phyloP scores from a whole-genome alignment of 805 yeast genomes.

The Wickerhamomyces sydowiorum region DNA sequence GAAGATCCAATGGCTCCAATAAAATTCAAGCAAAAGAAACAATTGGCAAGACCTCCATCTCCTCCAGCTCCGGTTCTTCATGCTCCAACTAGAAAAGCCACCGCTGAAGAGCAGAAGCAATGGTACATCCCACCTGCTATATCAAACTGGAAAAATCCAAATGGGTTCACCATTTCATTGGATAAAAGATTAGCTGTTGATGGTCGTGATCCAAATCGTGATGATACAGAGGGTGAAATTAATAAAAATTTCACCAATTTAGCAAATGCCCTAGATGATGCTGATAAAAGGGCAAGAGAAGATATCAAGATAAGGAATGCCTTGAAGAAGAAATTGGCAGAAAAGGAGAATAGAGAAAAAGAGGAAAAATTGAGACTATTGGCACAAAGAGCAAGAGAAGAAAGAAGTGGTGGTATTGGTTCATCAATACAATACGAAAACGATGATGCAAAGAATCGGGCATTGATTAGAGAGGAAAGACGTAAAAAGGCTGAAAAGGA shows the following conservation, averaged over 20 bases:
- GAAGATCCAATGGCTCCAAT: slow-evolving; percentile 88
- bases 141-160: slow-evolving; percentile 93
- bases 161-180: slow-evolving; percentile 77
- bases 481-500: slow-evolving; percentile 43
- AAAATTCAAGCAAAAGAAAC: slow-evolving; percentile 58
- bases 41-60: slow-evolving; percentile 64
- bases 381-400: slow-evolving; percentile 43
- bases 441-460: slow-evolving; percentile 27
- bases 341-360: slow-evolving; percentile 40
- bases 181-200: slow-evolving; percentile 66
- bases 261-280: slow-evolving; percentile 66
- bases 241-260: slow-evolving; percentile 56
- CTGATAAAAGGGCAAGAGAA: slow-evolving; percentile 55
- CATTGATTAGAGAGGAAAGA: slow-evolving; percentile 36
- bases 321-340: slow-evolving; percentile 42
- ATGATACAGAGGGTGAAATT: slow-evolving; percentile 31
- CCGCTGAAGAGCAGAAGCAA: slow-evolving; percentile 66
- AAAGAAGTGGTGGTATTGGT: slow-evolving; percentile 14
- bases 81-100: slow-evolving; percentile 40
- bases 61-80: slow-evolving; percentile 68
- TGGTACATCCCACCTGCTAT: slow-evolving; percentile 91
- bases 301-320: slow-evolving; percentile 47
- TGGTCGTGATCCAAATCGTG: slow-evolving; percentile 30
- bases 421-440: slow-evolving; percentile 6
- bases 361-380: slow-evolving; percentile 45